A percentile compares a stretch with the other conserved stretches of the same genome.
Evolutionary conservation across 768 basidiomycete genomes (phyloP).

Genomic region (Boletus pseudopeckii): DNA sequence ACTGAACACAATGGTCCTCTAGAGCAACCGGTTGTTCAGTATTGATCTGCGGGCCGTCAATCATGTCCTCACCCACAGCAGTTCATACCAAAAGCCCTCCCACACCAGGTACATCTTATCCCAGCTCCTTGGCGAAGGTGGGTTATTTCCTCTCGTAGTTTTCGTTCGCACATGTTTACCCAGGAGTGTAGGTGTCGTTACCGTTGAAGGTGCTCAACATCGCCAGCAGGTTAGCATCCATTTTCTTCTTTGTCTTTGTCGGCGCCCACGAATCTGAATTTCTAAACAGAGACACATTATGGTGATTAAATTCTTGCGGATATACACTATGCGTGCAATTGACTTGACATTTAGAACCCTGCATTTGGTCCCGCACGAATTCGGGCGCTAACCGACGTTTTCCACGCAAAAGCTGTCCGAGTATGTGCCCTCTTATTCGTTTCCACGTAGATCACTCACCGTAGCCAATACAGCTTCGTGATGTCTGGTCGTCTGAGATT

Average conservation of each 20-base stretch:
- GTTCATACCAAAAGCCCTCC: conserved; percentile 49
- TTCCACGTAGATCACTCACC: not conserved
- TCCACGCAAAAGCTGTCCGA: conserved; percentile 52
- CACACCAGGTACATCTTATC: not conserved
- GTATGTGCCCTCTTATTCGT: conserved; percentile 26
- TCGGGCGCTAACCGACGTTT: conserved; percentile 55
- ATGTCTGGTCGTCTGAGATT: conserved; percentile 39
- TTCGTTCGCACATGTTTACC: not conserved
- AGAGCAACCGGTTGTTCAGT: conserved; percentile 47
- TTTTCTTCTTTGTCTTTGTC: not conserved
- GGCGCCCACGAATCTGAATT: not conserved
- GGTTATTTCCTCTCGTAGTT: not conserved
- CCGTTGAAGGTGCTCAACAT: conserved; percentile 40
- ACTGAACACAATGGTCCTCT: not conserved
- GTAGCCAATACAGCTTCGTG: conserved; percentile 36
- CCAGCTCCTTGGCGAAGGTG: conserved; percentile 2
- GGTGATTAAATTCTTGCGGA: conserved; percentile 24
- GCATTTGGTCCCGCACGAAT: conserved; percentile 61
- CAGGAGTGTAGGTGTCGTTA: conserved; percentile 39
- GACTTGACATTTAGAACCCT: conserved; percentile 47
- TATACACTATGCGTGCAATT: not conserved
- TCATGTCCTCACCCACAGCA: conserved; percentile 52
- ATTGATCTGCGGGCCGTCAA: conserved; percentile 59
- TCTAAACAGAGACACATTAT: conserved; percentile 25
- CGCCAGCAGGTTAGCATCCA: conserved; percentile 33